phyloP scores from a whole-genome alignment of 108 stramenopile genomes.

The Aurantiochytrium sp. region DNA sequence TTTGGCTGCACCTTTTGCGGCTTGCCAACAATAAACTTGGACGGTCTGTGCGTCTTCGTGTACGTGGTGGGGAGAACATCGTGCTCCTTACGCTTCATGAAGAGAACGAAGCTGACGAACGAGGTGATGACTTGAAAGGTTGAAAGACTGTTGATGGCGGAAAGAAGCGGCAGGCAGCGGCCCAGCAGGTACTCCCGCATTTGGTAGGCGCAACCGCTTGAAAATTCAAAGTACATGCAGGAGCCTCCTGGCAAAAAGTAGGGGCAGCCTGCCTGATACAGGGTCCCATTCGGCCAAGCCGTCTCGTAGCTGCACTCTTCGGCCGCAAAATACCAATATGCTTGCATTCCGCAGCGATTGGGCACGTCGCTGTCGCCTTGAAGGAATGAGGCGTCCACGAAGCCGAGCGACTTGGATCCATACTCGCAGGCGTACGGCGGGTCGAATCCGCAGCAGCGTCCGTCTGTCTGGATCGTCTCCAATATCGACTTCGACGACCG shows the following conservation, averaged over 20 bases:
- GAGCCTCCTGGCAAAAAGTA: not conserved
- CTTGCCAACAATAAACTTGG: not conserved
- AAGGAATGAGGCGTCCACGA: not conserved
- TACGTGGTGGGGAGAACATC: conserved; percentile 20
- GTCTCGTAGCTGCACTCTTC: not conserved
- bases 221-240: not conserved
- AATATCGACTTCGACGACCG: not conserved
- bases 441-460: not conserved
- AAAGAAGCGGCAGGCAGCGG: not conserved
- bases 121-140: not conserved
- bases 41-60: not conserved
- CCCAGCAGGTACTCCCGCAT: not conserved
- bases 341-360: not conserved
- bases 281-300: not conserved
- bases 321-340: not conserved
- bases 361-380: not conserved
- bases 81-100: conserved; percentile 22
- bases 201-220: not conserved
- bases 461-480: not conserved
- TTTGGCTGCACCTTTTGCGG: not conserved
- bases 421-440: conserved; percentile 12
- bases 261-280: not conserved
- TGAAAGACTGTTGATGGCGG: not conserved
- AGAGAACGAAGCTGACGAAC: not conserved
- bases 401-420: not conserved